Evolutionary conservation across 2,329 filamentous ascomycete genomes (phyloP).

Genomic region (Dothideomycetes sp.): DNA sequence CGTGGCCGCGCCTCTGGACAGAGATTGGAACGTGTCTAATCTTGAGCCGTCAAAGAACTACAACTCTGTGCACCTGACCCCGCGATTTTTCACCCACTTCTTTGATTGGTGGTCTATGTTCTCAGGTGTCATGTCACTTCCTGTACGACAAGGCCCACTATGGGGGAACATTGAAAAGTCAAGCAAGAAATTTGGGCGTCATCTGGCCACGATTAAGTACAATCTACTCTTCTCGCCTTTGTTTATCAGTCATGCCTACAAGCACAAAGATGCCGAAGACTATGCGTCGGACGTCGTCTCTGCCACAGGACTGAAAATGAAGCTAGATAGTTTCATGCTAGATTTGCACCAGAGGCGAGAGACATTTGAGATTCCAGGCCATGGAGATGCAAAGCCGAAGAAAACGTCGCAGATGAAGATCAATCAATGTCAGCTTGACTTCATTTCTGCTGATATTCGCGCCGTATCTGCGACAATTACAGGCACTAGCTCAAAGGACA

Average conservation of each 20-base stretch:
- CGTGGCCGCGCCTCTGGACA: conserved; percentile 73
- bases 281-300: conserved; percentile 68
- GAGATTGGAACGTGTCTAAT: conserved; percentile 73
- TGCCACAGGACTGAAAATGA: conserved; percentile 91
- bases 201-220: conserved; percentile 98
- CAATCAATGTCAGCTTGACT: conserved; percentile 84
- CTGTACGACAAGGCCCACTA: conserved; percentile 80
- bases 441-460: conserved; percentile 82
- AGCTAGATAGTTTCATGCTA: conserved; percentile 93
- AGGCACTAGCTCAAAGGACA: conserved; percentile 65
- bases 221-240: conserved; percentile 83
- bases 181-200: conserved; percentile 95
- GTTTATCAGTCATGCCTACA: conserved; percentile 95
- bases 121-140: conserved; percentile 85
- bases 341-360: conserved; percentile 91
- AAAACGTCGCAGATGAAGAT: conserved; percentile 91
- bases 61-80: conserved; percentile 89
- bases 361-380: conserved; percentile 72
- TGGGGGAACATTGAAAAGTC: conserved; percentile 93
- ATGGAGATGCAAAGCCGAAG: conserved; percentile 54
- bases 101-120: conserved; percentile 98
- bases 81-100: conserved; percentile 96
- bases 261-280: conserved; percentile 91
- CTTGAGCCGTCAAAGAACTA: conserved; percentile 76
- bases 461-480: conserved; percentile 86